A percentile compares a stretch with the other conserved stretches of the same genome.
Conservation (phyloP, 2,329 filamentous ascomycete genomes). For the Trichophaea hybrida region DNA sequence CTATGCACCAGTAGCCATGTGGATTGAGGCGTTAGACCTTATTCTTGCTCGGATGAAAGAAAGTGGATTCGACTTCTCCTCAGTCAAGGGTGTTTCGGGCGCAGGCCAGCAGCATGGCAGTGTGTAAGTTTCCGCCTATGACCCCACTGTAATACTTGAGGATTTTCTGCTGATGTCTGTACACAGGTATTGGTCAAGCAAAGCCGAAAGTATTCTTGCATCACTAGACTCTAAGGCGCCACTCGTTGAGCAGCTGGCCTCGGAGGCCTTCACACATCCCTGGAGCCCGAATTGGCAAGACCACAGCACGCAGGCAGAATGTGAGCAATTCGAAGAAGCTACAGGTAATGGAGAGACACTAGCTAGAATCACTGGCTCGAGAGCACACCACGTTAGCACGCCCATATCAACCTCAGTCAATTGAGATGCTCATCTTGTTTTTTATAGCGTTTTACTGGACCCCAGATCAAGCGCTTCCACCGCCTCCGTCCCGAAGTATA, state of each 20-base stretch:
- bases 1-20: conserved; percentile 83
- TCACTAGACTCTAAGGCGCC: conserved; percentile 45
- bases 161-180: neutral
- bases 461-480: conserved; percentile 82
- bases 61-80: conserved; percentile 55
- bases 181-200: conserved; percentile 51
- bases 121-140: conserved; percentile 40
- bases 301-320: conserved; percentile 82
- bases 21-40: conserved; percentile 81
- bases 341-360: conserved; percentile 54
- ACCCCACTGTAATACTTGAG: neutral
- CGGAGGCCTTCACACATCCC: conserved; percentile 60
- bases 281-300: conserved; percentile 98
- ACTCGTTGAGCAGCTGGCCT: conserved; percentile 56
- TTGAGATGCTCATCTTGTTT: neutral
- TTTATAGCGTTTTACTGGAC: conserved; percentile 77
- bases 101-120: conserved; percentile 97
- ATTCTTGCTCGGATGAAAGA: conserved; percentile 60
- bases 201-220: conserved; percentile 51
- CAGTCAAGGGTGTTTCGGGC: conserved; percentile 69
- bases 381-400: conserved; percentile 70
- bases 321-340: conserved; percentile 66
- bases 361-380: conserved; percentile 72
- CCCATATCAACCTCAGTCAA: neutral
- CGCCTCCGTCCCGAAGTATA: conserved; percentile 70